Conservation (phyloP, 306 rosid species). For the Pterocarpus santalinus region DNA sequence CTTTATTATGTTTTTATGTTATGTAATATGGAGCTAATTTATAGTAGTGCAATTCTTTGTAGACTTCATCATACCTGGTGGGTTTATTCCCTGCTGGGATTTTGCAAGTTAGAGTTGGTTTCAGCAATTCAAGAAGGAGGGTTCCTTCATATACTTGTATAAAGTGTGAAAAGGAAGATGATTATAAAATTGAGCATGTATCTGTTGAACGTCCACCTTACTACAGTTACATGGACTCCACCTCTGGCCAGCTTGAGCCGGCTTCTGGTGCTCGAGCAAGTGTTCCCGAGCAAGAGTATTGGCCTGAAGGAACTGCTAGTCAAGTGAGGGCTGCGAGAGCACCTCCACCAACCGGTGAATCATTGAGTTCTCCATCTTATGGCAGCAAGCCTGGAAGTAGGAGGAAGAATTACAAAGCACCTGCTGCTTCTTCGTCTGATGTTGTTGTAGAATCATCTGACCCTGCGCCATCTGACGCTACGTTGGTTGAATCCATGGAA, state of each 20-base stretch:
- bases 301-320: constrained; percentile 97
- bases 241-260: constrained; percentile 96
- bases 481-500: constrained; percentile 60
- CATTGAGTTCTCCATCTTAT: constrained; percentile 83
- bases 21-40: constrained; percentile 46
- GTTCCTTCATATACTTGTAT: constrained; percentile 59
- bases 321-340: constrained; percentile 87
- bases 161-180: constrained; percentile 82
- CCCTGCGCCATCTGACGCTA: constrained; percentile 48
- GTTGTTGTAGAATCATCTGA: constrained; percentile 51
- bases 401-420: constrained; percentile 76
- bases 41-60: constrained; percentile 32
- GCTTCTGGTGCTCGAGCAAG: constrained; percentile 99
- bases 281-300: constrained; percentile 85
- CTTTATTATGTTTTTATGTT: constrained; percentile 7
- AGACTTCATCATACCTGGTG: constrained; percentile 69
- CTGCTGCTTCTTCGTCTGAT: constrained; percentile 59
- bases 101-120: constrained; percentile 65
- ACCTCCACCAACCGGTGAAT: constrained; percentile 79
- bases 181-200: constrained; percentile 59
- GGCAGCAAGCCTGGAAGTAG: constrained; percentile 94
- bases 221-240: constrained; percentile 80
- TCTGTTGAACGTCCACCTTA: constrained; percentile 89
- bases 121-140: constrained; percentile 51
- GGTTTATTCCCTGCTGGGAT: constrained; percentile 68